Base-by-base conservation (phyloP, 352 stramenopile species). In the Pythium monospermum region DNA sequence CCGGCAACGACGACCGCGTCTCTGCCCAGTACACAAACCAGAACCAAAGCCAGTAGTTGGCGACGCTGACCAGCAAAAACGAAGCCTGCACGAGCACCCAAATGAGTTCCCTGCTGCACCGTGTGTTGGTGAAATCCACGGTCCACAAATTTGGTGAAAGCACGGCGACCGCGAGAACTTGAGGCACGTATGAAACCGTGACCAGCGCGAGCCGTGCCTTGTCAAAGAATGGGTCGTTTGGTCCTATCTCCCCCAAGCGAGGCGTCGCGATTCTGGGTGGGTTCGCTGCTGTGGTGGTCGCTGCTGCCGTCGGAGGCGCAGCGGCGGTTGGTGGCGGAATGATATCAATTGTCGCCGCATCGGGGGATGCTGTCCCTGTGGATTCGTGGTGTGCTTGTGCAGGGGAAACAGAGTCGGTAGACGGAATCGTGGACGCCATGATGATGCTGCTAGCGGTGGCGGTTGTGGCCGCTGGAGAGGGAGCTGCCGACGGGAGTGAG, bases 21-120 rank as follows among this genome's bases (percentile, higher is more conserved):
- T 37, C 33, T 33, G 45, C 55, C 55, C 55, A 63, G 47, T 63
- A 57, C 35, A 50, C 48, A 21, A 64, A 32, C 56, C 56, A 64
- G 56, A 53, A 58, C 56, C 56, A 64, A 36, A 57, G 31, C 56
- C 56, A 64, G 43, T 64, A 64, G 44, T 58, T 54, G 1, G 36
- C 30, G 19, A 58, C 19, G 26, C 56, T 59, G 8, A 58, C 35
- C 23, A 26, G 15, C 26, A 64, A 49, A 26, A 55, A 64, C 30
- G 41, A 25, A 3, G 56, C 56, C 42, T 64, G 56, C 5, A 64
- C 27, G 30, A 64, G 32, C 21, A 64, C 49, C 56, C 56, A 64
- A 7, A 51, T 44, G 35, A 64, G 56, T 28, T 64, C 56, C 15
- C 56, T 48, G 25, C 38, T 54, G 43, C 56, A 64, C 23, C 36